Conservation (phyloP, 768 basidiomycete genomes). For the Suillus tomentosus region DNA sequence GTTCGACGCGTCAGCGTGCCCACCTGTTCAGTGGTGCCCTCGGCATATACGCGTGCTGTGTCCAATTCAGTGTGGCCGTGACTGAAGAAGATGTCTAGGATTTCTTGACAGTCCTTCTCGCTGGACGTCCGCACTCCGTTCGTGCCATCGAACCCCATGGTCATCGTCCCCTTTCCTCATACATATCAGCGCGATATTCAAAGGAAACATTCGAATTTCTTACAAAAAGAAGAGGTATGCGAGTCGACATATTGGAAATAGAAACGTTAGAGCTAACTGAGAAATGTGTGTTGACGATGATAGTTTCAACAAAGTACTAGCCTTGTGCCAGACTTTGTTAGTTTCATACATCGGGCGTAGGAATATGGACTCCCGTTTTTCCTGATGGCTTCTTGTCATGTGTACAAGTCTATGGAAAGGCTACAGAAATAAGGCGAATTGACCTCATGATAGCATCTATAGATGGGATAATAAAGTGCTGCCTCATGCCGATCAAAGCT, state of each 20-base stretch:
- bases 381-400: slow-evolving; percentile 7
- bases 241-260: slow-evolving; percentile 9
- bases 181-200: neutral
- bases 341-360: neutral
- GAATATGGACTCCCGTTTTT: slow-evolving; percentile 1
- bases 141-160: slow-evolving; percentile 43
- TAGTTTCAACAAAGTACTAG: neutral
- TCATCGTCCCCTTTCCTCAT: slow-evolving; percentile 47
- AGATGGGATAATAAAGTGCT: neutral
- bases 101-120: slow-evolving; percentile 40
- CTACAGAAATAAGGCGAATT: neutral
- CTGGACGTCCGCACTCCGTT: slow-evolving; percentile 42
- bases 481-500: neutral
- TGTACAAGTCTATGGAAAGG: neutral
- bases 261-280: too few relatives aligned
- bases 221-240: slow-evolving; percentile 14
- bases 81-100: slow-evolving; percentile 45
- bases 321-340: neutral
- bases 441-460: neutral
- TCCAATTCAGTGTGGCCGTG: slow-evolving; percentile 51
- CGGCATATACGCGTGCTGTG: slow-evolving; percentile 50
- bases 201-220: neutral
- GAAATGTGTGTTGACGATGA: neutral
- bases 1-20: neutral
- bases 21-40: slow-evolving; percentile 58